Conservation (phyloP, 2,329 filamentous ascomycete genomes). For the Hypoxylon sp. region DNA sequence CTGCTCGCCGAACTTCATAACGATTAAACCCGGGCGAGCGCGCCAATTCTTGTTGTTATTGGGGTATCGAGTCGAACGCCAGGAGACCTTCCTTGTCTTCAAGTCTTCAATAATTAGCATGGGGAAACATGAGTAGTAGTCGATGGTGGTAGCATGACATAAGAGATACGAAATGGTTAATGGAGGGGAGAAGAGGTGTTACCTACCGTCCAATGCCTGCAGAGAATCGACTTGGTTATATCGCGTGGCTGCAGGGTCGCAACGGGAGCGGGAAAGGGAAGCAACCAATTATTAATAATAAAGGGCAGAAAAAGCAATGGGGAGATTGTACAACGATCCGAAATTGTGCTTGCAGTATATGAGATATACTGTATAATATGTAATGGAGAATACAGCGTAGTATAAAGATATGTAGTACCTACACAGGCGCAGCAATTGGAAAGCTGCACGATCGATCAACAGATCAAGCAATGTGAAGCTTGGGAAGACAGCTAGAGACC, state of each 20-base stretch:
- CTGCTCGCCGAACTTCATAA: conserved; percentile 95
- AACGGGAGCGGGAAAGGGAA: conserved; percentile 13
- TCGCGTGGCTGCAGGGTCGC: conserved; percentile 16
- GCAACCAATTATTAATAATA: conserved; percentile 15
- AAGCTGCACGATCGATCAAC: conserved; percentile 14
- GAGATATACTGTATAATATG: conserved; percentile 15
- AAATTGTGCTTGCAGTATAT: conserved; percentile 14
- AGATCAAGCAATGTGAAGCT: conserved; percentile 15
- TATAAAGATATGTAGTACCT: conserved; percentile 9
- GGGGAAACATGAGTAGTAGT: conserved; percentile 30
- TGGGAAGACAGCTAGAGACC: neutral
- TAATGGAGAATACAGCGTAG: conserved; percentile 27
- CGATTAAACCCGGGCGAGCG: conserved; percentile 66
- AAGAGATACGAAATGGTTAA: conserved; percentile 29
- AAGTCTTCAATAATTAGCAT: conserved; percentile 67
- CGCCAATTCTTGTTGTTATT: conserved; percentile 40
- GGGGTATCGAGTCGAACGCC: conserved; percentile 42
- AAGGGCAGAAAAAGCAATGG: conserved; percentile 17
- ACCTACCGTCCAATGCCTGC: conserved; percentile 27
- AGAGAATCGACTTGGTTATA: conserved; percentile 25
- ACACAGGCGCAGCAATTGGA: conserved; percentile 10
- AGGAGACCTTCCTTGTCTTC: conserved; percentile 43
- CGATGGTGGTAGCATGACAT: conserved; percentile 25
- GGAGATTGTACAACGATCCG: conserved; percentile 4
- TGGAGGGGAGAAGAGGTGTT: conserved; percentile 11